phyloP scores from a whole-genome alignment of 768 basidiomycete genomes.

The Boletus edulis region DNA sequence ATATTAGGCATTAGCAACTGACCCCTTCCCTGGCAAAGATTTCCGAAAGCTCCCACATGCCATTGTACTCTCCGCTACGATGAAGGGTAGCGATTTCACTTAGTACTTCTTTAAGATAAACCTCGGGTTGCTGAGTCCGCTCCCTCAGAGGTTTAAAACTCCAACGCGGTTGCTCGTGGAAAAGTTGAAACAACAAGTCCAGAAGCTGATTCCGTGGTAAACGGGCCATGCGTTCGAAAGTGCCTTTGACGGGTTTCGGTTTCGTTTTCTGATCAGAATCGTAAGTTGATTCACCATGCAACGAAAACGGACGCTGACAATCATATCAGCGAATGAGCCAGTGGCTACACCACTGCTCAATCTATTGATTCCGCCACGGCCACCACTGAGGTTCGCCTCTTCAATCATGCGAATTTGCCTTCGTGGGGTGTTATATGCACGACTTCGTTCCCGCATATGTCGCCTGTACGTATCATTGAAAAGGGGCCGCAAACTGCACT shows the following conservation, averaged over 20 bases:
- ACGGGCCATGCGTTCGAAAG: conserved; percentile 88
- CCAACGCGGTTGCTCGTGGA: conserved; percentile 82
- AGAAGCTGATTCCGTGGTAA: conserved; percentile 86
- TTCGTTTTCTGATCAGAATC: conserved; percentile 50
- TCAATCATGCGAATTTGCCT: conserved; percentile 75
- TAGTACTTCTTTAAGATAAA: conserved; percentile 81
- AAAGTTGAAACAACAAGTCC: conserved; percentile 76
- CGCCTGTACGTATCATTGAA: conserved; percentile 66
- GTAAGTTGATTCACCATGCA: conserved; percentile 1
- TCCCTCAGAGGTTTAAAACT: conserved; percentile 73
- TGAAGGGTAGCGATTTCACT: conserved; percentile 73
- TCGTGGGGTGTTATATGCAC: conserved; percentile 61
- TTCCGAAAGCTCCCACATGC: conserved; percentile 76
- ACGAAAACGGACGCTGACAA: conserved; percentile 46
- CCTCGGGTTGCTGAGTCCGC: conserved; percentile 82
- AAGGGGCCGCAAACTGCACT: conserved; percentile 68
- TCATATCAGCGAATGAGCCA: conserved; percentile 59
- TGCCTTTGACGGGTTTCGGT: conserved; percentile 62
- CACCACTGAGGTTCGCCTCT: conserved; percentile 64
- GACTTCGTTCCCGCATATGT: conserved; percentile 68
- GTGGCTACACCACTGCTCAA: conserved; percentile 72
- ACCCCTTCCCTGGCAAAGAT: conserved; percentile 67
- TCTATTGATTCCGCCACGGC: conserved; percentile 71
- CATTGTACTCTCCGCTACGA: conserved; percentile 77
- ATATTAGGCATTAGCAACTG: conserved; percentile 19